A percentile compares a stretch with the other conserved stretches of the same genome.
These are phyloP conservation scores for Beta corolliflora DNA, from an alignment of 179 eudicot species.

Conservation along the genomic window DNA sequence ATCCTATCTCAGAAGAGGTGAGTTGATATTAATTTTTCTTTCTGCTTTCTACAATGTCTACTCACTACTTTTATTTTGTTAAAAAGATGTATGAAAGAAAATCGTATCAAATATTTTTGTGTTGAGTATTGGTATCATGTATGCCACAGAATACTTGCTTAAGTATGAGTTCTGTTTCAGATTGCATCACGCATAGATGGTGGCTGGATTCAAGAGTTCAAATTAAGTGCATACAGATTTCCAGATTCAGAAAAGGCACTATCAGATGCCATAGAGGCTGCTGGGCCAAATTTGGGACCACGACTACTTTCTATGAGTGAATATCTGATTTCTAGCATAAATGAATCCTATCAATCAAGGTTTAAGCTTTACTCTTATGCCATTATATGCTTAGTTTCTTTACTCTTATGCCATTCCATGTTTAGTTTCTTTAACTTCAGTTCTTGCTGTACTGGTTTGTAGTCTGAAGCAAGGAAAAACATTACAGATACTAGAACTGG, in stretches of 20 bases:
- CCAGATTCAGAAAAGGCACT: slow-evolving; percentile 75
- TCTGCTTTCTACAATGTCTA: slow-evolving; percentile 2
- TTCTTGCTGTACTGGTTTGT: not conserved
- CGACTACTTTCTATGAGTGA: slow-evolving; percentile 90
- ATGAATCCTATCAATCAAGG: slow-evolving; percentile 96
- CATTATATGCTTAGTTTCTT: not conserved
- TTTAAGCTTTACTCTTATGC: slow-evolving; percentile 24
- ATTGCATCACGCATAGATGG: slow-evolving; percentile 72
- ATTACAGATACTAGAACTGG: too few relatives aligned
- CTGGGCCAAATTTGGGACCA: slow-evolving; percentile 87
- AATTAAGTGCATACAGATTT: slow-evolving; percentile 67
- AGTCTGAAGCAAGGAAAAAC: not conserved
- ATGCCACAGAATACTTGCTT: not conserved
- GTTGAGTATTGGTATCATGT: not conserved
- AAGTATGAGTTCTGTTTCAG: slow-evolving; percentile 40
- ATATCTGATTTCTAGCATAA: slow-evolving; percentile 91
- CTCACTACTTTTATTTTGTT: not conserved
- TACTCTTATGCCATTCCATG: not conserved
- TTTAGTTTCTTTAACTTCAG: not conserved
- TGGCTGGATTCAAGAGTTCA: slow-evolving; percentile 85
- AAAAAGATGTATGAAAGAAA: not conserved
- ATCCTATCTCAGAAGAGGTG: slow-evolving; percentile 72
- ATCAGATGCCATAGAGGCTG: slow-evolving; percentile 86
- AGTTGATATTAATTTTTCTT: slow-evolving; percentile 1
- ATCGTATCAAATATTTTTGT: not conserved